Percentiles rank a stretch among this genome's conserved stretches.
These are phyloP conservation scores for Trametes sp. DNA, from an alignment of 1,284 basidiomycete genomes.

Conservation along the genomic window DNA sequence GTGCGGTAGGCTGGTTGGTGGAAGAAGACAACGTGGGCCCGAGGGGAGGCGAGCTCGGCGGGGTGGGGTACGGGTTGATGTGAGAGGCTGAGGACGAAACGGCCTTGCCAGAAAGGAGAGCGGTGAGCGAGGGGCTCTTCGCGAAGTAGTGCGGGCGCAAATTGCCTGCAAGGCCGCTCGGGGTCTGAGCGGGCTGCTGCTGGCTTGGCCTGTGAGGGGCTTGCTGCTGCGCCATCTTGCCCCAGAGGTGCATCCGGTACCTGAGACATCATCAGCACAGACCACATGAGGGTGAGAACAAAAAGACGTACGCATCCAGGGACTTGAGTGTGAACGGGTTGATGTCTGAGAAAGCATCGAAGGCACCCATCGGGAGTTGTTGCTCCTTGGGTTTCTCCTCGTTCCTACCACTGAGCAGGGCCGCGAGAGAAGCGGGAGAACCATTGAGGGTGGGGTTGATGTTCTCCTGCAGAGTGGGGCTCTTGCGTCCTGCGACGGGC, in stretches of 20 bases:
- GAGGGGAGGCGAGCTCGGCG: conserved; percentile 41
- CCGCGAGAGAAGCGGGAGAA: conserved; percentile 24
- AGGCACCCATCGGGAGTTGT: conserved; percentile 41
- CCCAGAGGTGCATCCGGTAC: conserved; percentile 88
- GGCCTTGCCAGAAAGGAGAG: conserved; percentile 60
- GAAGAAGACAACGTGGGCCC: conserved; percentile 13
- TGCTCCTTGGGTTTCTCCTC: conserved; percentile 37
- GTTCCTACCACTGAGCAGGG: conserved; percentile 21
- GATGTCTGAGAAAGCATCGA: conserved; percentile 76
- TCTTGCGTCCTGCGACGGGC: conserved; percentile 38
- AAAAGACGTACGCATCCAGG: conserved; percentile 69
- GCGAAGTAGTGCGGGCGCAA: conserved; percentile 67
- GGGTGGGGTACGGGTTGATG: conserved; percentile 41
- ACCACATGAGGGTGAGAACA: conserved; percentile 11
- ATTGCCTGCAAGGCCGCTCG: conserved; percentile 57
- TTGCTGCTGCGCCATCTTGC: conserved; percentile 69
- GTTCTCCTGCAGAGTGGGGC: conserved; percentile 70
- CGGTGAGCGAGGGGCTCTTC: conserved; percentile 43
- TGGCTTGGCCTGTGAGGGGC: conserved; percentile 34
- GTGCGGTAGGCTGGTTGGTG: conserved; percentile 42
- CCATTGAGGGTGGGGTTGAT: conserved; percentile 80
- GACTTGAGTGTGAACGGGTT: conserved; percentile 86
- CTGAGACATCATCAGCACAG: conserved; percentile 39
- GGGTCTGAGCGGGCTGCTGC: conserved; percentile 33
- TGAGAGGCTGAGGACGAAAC: conserved; percentile 16